A percentile compares a stretch with the other conserved stretches of the same genome.
These are phyloP conservation scores for Yarrowia sp. DNA, from an alignment of 805 yeast species.

Conservation along the genomic window DNA sequence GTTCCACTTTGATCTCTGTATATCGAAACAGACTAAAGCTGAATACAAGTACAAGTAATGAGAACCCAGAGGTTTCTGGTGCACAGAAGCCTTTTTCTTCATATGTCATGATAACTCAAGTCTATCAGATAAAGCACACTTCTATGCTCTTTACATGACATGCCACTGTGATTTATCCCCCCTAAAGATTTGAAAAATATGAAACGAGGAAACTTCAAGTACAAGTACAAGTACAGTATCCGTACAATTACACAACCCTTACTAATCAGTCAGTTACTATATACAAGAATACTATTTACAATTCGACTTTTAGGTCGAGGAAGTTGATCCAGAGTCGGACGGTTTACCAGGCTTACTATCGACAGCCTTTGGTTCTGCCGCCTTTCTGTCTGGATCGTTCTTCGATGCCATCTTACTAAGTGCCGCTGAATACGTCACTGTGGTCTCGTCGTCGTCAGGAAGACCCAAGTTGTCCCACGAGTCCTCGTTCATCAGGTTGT, in stretches of 20 bases:
- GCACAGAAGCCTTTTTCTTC: no score
- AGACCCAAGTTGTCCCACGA: slow-evolving; percentile 69
- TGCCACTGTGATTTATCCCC: no score
- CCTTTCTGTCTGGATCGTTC: not conserved
- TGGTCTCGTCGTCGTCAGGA: slow-evolving; percentile 56
- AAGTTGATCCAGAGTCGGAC: no score
- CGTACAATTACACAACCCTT: not conserved
- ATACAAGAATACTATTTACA: slow-evolving; percentile 18
- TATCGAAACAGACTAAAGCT: no score
- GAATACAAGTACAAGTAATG: no score
- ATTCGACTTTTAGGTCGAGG: not conserved
- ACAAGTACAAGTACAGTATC: not conserved
- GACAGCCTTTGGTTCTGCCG: not conserved
- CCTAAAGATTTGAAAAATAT: no score
- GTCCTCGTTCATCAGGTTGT: slow-evolving; percentile 63
- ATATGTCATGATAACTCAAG: no score
- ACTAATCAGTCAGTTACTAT: slow-evolving; percentile 8
- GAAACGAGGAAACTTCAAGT: no score
- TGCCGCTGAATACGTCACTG: slow-evolving; percentile 22
- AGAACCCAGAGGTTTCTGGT: no score
- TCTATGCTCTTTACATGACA: no score
- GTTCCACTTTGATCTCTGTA: no score
- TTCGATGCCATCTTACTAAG: slow-evolving; percentile 23
- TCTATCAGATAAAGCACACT: no score
- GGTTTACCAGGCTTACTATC: not conserved